phyloP scores from a whole-genome alignment of 2,329 filamentous ascomycete species.

The Elsinoe perseae region DNA sequence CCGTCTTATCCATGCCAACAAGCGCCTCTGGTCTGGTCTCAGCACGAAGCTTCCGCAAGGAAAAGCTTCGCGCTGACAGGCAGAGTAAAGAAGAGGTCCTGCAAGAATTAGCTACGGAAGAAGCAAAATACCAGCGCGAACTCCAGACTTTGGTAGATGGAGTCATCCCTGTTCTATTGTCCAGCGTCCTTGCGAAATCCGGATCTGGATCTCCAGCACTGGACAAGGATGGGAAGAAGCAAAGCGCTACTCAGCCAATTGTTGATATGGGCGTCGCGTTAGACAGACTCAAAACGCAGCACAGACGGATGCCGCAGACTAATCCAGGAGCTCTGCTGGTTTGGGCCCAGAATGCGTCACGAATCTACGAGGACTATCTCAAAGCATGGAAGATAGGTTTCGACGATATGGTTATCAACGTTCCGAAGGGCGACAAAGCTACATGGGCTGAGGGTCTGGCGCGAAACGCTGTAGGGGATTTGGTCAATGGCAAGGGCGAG shows the following conservation, averaged over 20 bases:
- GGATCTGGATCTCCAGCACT: conserved; percentile 55
- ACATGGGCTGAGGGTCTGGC: conserved; percentile 49
- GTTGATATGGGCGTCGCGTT: conserved; percentile 88
- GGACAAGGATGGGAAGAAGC: conserved; percentile 32
- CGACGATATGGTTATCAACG: conserved; percentile 86
- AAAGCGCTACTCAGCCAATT: conserved; percentile 72
- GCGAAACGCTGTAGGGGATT: conserved; percentile 52
- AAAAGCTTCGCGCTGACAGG: conserved; percentile 57
- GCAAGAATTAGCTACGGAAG: conserved; percentile 72
- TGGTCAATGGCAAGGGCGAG: conserved; percentile 68
- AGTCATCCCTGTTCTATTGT: conserved; percentile 85
- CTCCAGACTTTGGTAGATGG: conserved; percentile 89
- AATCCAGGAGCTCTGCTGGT: conserved; percentile 63
- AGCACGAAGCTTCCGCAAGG: conserved; percentile 68
- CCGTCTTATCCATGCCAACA: conserved; percentile 70
- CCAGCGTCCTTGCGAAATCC: conserved; percentile 68
- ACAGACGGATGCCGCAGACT: conserved; percentile 69
- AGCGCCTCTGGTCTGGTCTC: conserved; percentile 65
- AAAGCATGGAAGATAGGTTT: conserved; percentile 88
- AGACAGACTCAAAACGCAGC: conserved; percentile 71
- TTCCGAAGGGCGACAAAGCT: conserved; percentile 61
- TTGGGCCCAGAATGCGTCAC: conserved; percentile 73
- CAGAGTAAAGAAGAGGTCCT: conserved; percentile 70
- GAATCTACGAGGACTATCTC: conserved; percentile 78
- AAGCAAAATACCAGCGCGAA: conserved; percentile 81